Conservation (phyloP, 129 eudicot genomes). For the Artemisia annua region DNA sequence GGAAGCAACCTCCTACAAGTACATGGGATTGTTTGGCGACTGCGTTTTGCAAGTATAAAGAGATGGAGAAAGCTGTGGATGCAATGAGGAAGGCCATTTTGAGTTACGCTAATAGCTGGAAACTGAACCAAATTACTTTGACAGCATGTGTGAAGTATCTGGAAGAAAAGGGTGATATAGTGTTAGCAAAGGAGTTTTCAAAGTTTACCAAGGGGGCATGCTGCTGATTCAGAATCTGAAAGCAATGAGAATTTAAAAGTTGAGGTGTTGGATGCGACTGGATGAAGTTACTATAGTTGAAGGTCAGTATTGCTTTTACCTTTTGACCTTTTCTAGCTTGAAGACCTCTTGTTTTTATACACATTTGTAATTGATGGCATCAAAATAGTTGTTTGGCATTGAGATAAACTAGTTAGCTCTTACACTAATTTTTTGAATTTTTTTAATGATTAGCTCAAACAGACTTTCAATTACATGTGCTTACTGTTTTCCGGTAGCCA, state of each 20-base stretch:
- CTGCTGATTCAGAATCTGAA: neutral
- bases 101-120: slow-evolving; percentile 7
- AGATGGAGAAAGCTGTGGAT: slow-evolving; percentile 42
- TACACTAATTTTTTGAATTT: too few relatives aligned
- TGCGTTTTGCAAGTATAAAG: slow-evolving; percentile 14
- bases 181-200: slow-evolving; percentile 28
- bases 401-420: too few relatives aligned
- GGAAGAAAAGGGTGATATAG: slow-evolving; percentile 29
- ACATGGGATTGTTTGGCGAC: slow-evolving; percentile 43
- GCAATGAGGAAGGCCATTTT: slow-evolving; percentile 35
- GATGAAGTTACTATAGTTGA: too few relatives aligned
- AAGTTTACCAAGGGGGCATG: neutral
- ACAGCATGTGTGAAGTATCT: slow-evolving; percentile 32
- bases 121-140: slow-evolving; percentile 21
- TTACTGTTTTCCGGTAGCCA: too few relatives aligned
- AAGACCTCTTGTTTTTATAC: too few relatives aligned
- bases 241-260: neutral
- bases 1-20: slow-evolving; percentile 30
- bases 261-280: too few relatives aligned
- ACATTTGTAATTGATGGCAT: too few relatives aligned
- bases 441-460: too few relatives aligned
- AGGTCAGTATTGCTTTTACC: too few relatives aligned
- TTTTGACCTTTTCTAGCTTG: too few relatives aligned
- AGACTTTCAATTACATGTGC: too few relatives aligned
- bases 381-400: too few relatives aligned